These are phyloP conservation scores for Cyclanthera cordifolia DNA, from an alignment of 306 rosid species.

Conservation along the genomic window DNA sequence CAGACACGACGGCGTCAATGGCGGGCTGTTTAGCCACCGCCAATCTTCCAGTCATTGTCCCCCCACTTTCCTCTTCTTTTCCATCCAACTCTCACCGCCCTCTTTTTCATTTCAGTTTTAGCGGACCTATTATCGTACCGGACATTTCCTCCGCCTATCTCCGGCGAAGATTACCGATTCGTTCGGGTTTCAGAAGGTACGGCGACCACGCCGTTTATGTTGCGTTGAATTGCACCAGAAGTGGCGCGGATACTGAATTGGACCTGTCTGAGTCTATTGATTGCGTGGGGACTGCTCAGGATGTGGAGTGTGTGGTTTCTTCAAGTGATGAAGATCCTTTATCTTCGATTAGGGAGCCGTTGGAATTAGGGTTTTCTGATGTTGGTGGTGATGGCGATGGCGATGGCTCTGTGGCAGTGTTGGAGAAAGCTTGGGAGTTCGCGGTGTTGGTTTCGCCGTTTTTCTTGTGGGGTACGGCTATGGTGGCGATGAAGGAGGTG, in stretches of 20 bases:
- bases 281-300: conserved; percentile 58
- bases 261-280: conserved; percentile 27
- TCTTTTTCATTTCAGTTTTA: background rate
- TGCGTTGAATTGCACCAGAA: conserved; percentile 4
- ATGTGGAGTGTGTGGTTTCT: conserved; percentile 42
- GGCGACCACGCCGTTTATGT: background rate
- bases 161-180: background rate
- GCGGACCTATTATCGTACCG: background rate
- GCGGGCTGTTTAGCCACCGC: conserved; percentile 7
- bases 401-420: background rate
- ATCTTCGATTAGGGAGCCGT: background rate
- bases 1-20: background rate
- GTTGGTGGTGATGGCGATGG: too few relatives aligned
- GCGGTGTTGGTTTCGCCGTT: conserved; percentile 76
- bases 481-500: conserved; percentile 97
- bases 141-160: background rate
- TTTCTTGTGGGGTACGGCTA: conserved; percentile 96
- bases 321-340: background rate
- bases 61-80: background rate
- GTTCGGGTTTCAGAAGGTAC: background rate
- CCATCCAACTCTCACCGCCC: background rate
- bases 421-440: conserved; percentile 41
- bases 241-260: conserved; percentile 8
- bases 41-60: background rate
- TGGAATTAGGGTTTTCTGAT: background rate